Base-by-base conservation (phyloP, 176 grass and related monocot genomes). In the Musa beccarii region DNA sequence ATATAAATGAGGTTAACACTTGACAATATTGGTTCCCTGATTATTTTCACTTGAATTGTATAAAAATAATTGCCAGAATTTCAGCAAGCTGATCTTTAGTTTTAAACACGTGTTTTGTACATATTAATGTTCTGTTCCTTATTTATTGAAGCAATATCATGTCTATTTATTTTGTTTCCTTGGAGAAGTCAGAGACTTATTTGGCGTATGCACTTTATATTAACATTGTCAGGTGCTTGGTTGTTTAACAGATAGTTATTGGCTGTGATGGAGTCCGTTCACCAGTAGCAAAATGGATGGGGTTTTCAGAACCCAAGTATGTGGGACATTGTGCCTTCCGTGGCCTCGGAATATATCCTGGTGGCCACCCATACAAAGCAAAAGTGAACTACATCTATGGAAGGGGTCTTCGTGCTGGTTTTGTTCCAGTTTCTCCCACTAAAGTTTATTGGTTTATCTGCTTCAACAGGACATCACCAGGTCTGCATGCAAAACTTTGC, bases 371-470 rank as follows among this genome's bases (percentile, higher is more conserved):
- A 49, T 88, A 89, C 19, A 76, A 86, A 75, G 69, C 90, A 68
- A 89, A 90, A 71, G 87, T 97, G 81, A 97, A 93, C 71, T 90
- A 97, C 83, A 80, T 97, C 75, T 97, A 97, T 63, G 93, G 90
- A 75, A 83, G 79, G 65, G 93, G 90, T 1, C 19, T 97, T 65
- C 89, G 90, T 11, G 93, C 90, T n/a, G 93, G 93, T 63, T 97
- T 97, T 11, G 85, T 90, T 72, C 93, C 93, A 11, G 86, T 97
- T 66, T 97, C 93, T 52, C 11, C 85, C 4, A 88, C 89, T 28
- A 92, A 89, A 70, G 82, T 97, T 54, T 97, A 97, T 83, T 97
- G 90, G 90, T 97, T 97, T 78, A 89, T 97, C 74, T 93, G 90
- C 84, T 97, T 88, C 82, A 97, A 97, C 57, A 92, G 82, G 11